These are phyloP conservation scores for Jaminaea rosea DNA, from an alignment of 1,284 basidiomycete species.

Conservation along the genomic window DNA sequence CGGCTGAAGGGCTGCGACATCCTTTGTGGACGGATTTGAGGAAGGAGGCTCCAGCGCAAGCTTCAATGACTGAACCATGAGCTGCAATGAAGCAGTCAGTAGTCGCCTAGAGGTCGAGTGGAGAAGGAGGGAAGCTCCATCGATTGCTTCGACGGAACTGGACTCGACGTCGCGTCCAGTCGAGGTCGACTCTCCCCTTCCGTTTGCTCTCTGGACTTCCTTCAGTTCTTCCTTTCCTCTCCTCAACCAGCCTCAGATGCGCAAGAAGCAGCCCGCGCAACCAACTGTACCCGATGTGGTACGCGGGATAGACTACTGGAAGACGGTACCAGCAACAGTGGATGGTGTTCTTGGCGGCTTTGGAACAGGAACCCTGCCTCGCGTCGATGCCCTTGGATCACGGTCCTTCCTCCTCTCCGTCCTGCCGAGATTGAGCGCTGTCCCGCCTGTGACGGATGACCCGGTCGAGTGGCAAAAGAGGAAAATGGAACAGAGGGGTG, in stretches of 20 bases:
- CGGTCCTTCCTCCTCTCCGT: constrained; percentile 38
- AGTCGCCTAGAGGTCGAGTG: too few relatives aligned
- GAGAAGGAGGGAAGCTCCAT: too few relatives aligned
- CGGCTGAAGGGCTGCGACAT: constrained; percentile 10
- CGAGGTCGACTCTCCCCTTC: too few relatives aligned
- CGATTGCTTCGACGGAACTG: too few relatives aligned
- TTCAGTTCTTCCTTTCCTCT: too few relatives aligned
- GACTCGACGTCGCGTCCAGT: too few relatives aligned
- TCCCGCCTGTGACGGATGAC: constrained; percentile 27
- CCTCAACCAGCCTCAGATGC: too few relatives aligned
- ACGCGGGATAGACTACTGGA: constrained; percentile 42
- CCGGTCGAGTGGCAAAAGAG: constrained; percentile 25
- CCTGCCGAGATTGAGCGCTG: constrained; percentile 32
- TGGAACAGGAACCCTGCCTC: constrained; percentile 37
- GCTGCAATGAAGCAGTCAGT: too few relatives aligned
- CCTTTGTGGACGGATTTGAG: constrained; percentile 7
- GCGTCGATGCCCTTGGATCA: constrained; percentile 42
- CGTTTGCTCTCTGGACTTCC: too few relatives aligned
- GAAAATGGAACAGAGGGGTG: constrained; percentile 25
- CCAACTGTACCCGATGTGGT: constrained; percentile 44
- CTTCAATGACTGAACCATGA: too few relatives aligned
- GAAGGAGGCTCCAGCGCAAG: too few relatives aligned
- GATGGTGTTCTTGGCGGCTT: constrained; percentile 43
- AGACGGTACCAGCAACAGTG: constrained; percentile 40
- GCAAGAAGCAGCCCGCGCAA: too few relatives aligned